Conservation (phyloP, 2,329 filamentous ascomycete species). For the Nemania sp. region DNA sequence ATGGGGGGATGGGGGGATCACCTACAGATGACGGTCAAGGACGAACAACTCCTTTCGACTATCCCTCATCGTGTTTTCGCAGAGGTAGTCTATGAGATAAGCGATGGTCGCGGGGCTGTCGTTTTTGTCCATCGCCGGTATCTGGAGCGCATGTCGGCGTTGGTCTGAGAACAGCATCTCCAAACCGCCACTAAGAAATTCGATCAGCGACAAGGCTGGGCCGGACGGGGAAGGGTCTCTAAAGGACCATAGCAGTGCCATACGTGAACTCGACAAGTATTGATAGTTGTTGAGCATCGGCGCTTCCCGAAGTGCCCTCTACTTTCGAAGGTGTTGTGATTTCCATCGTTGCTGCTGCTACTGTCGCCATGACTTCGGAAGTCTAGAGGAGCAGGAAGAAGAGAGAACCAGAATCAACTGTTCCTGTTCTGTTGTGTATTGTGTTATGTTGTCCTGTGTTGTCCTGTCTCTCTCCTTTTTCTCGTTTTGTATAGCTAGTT, state of each 20-base stretch:
- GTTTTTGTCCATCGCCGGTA: constrained; percentile 66
- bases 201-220: constrained; percentile 9
- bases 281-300: constrained; percentile 45
- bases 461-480: too few relatives aligned
- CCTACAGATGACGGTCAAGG: constrained; percentile 84
- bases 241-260: constrained; percentile 28
- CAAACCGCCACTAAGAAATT: constrained; percentile 72
- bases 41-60: constrained; percentile 86
- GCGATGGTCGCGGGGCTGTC: constrained; percentile 70
- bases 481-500: too few relatives aligned
- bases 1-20: constrained; percentile 33
- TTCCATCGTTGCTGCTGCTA: constrained; percentile 28
- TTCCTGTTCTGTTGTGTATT: too few relatives aligned
- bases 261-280: constrained; percentile 67
- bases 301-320: constrained; percentile 2
- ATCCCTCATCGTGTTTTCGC: constrained; percentile 83
- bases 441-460: too few relatives aligned
- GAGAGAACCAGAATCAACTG: too few relatives aligned
- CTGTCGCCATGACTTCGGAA: constrained; percentile 27
- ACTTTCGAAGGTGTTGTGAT: background rate
- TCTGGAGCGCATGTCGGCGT: constrained; percentile 69
- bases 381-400: background rate
- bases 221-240: background rate
- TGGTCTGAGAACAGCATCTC: constrained; percentile 92
- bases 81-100: constrained; percentile 78